phyloP scores from a whole-genome alignment of 768 basidiomycete species.

The Asterophora lycoperdoides region DNA sequence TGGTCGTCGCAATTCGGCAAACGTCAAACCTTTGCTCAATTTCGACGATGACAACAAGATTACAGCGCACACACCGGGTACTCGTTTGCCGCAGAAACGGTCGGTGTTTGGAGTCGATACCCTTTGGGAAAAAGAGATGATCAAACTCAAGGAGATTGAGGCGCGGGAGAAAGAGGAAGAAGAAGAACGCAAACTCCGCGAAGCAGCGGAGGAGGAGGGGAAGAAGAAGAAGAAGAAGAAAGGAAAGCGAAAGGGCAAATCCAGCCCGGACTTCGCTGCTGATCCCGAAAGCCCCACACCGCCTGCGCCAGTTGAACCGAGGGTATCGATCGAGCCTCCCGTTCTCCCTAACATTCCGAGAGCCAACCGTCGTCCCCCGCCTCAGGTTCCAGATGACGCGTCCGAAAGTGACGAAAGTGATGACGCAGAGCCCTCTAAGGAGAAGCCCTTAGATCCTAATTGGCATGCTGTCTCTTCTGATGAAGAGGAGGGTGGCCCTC shows the following conservation, averaged over 20 bases:
- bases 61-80: constrained; percentile 19
- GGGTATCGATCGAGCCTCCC: constrained; percentile 37
- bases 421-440: constrained; percentile 17
- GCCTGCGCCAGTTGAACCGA: constrained; percentile 18
- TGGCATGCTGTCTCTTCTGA: constrained; percentile 64
- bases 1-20: constrained; percentile 44
- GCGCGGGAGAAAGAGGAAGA: constrained; percentile 56
- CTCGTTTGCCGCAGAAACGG: constrained; percentile 39
- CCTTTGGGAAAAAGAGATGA: constrained; percentile 88
- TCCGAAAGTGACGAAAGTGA: constrained; percentile 55
- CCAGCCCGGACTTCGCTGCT: constrained; percentile 10
- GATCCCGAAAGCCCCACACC: constrained; percentile 12
- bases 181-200: constrained; percentile 43
- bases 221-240: constrained; percentile 44
- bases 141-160: constrained; percentile 74
- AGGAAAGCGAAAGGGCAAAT: constrained; percentile 39
- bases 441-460: constrained; percentile 13
- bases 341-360: constrained; percentile 42
- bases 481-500: constrained; percentile 50
- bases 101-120: constrained; percentile 95
- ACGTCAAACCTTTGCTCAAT: constrained; percentile 62
- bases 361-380: constrained; percentile 34
- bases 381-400: constrained; percentile 38
- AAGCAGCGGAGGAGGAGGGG: constrained; percentile 40
- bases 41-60: constrained; percentile 51